Conservation (phyloP, 2,329 filamentous ascomycete species). For the Colletotrichum melonis region DNA sequence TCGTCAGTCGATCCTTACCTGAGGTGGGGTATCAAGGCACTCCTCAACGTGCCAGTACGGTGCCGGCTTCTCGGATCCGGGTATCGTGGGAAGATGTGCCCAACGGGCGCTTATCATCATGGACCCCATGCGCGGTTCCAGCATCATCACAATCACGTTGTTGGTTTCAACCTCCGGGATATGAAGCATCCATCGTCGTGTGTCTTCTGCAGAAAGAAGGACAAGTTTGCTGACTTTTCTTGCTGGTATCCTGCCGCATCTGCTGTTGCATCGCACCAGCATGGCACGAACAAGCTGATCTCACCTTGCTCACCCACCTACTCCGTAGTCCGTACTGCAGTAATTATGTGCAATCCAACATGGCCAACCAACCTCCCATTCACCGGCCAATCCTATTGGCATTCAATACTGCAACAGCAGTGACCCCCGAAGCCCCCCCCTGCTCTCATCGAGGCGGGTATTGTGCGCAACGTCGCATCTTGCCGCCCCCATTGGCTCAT, state of each 20-base stretch:
- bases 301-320: neutral
- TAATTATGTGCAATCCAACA: conserved; percentile 9
- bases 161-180: neutral
- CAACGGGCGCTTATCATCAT: conserved; percentile 19
- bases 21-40: too few species aligned
- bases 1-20: too few species aligned
- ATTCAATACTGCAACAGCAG: neutral
- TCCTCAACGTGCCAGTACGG: neutral
- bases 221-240: neutral
- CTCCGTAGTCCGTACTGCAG: neutral
- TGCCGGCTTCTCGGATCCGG: conserved; percentile 18
- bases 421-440: neutral
- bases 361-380: neutral
- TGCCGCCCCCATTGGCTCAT: conserved; percentile 24
- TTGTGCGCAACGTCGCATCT: conserved; percentile 30
- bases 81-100: neutral
- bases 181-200: neutral
- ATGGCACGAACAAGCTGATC: conserved; percentile 28
- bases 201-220: neutral
- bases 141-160: conserved; percentile 15
- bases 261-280: conserved; percentile 30
- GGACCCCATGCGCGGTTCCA: neutral
- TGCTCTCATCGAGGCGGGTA: conserved; percentile 30
- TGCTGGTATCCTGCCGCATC: neutral
- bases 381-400: neutral